A percentile compares a stretch with the other conserved stretches of the same genome.
phyloP scores from a whole-genome alignment of 768 basidiomycete genomes.

The Gelatoporia subvermispora region DNA sequence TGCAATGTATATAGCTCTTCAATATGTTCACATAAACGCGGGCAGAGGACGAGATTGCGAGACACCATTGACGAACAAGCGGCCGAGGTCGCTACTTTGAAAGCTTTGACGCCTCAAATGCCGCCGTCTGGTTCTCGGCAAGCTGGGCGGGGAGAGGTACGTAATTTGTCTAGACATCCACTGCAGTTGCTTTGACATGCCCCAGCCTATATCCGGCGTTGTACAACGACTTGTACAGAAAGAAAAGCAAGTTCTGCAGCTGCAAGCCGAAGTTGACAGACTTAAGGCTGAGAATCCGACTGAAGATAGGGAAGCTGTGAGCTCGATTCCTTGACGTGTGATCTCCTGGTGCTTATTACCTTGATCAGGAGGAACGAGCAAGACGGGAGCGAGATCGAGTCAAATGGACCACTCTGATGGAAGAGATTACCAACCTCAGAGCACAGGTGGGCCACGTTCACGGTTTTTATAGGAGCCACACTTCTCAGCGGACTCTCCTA shows the following conservation, averaged over 20 bases:
- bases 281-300: constrained; percentile 52
- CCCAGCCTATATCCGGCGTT: no score
- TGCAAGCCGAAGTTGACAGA: constrained; percentile 67
- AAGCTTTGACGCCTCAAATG: constrained; percentile 36
- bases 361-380: constrained; percentile 61
- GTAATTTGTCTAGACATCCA: constrained; percentile 12
- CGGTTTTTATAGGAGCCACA: not conserved
- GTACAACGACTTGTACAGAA: constrained; percentile 79
- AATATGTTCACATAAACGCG: not conserved
- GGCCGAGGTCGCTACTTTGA: constrained; percentile 65
- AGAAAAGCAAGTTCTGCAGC: constrained; percentile 76
- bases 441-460: constrained; percentile 44
- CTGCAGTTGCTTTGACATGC: no score
- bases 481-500: constrained; percentile 23
- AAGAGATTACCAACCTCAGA: constrained; percentile 71
- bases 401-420: constrained; percentile 67
- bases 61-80: constrained; percentile 55
- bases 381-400: constrained; percentile 71
- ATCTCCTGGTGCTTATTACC: not conserved
- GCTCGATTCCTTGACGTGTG: constrained; percentile 16
- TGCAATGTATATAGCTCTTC: no score
- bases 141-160: constrained; percentile 38
- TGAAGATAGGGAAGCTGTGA: constrained; percentile 57
- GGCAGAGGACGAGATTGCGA: constrained; percentile 46
- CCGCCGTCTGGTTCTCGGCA: constrained; percentile 21